Evolutionary conservation across 2,329 filamentous ascomycete genomes (phyloP), one percentile per base, ranked within the genome.

Genomic region (Arthrobotrys sinensis): DNA sequence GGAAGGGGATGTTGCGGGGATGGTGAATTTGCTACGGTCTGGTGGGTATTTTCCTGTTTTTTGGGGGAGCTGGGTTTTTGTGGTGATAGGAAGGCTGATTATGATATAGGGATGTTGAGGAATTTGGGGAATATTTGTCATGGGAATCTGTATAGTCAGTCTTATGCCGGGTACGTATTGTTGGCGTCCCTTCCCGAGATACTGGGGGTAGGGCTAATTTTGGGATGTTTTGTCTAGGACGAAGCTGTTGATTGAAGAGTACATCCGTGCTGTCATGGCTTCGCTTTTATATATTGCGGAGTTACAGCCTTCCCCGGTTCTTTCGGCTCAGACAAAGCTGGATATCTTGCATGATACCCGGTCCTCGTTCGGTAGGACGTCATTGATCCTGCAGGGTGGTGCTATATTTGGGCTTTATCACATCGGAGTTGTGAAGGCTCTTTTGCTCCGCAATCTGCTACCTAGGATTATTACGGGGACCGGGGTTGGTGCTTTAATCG

Each of bases 381-480:
- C 92, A 0, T 87, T 97, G 24, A 91, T 97, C 3, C 85, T 97
- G 0, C 94, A 97, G 83, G 94, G 94, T 57, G 94, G 95, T 12
- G 92, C 93, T 48, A 95, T 97, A 73, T 97, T 97, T 82, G 94
- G 94, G 1, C 85, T 97, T 8, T 97, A 93, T 82, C 95, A 97
- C 84, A 84, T 97, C 3, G 94, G 94, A 5, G 93, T 97, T 4
- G 92, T 97, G 45, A 97, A 95, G 83, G 94, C 94, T 1, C 86
- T 97, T 46, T 93, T 94, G 84, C 85, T 94, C 40, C 89, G 92
- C 32, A 93, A 93, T 0, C 85, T 97, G 14, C 86, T 97, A 53
- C 95, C 96, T 3, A 89, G 93, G 50, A 97, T 97, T 81, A 94
- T 98, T 81, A 93, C 93, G 0, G 95, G 95, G 7, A 97, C 93